Conservation (phyloP, 306 rosid genomes). For the Cyclanthera cordifolia region DNA sequence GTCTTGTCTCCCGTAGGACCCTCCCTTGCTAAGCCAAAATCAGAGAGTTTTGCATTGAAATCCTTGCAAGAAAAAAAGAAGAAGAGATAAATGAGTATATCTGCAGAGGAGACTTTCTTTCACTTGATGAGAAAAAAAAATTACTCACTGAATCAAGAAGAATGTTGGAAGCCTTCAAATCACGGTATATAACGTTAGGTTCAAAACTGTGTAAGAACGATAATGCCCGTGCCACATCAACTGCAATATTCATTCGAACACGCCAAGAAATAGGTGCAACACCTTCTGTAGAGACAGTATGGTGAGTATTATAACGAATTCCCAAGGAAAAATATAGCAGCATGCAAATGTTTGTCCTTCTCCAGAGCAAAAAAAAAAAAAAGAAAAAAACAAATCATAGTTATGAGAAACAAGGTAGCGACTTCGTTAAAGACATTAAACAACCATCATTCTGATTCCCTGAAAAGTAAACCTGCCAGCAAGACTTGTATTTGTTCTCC, state of each 20-base stretch:
- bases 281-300: slow-evolving; percentile 45
- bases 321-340: not conserved
- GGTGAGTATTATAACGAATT: slow-evolving; percentile 1
- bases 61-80: slow-evolving; percentile 35
- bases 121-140: not conserved
- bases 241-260: slow-evolving; percentile 53
- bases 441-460: not conserved
- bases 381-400: too few relatives aligned
- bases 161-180: slow-evolving; percentile 84
- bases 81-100: slow-evolving; percentile 9
- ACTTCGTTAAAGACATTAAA: not conserved
- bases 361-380: not conserved
- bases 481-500: not conserved
- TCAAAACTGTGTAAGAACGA: slow-evolving; percentile 61
- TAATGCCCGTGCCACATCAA: slow-evolving; percentile 63
- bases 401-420: not conserved
- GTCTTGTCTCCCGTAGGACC: slow-evolving; percentile 97
- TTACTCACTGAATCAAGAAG: slow-evolving; percentile 70
- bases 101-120: slow-evolving; percentile 13
- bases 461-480: not conserved
- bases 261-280: slow-evolving; percentile 74
- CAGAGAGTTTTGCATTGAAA: slow-evolving; percentile 75
- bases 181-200: slow-evolving; percentile 78
- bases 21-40: slow-evolving; percentile 94
- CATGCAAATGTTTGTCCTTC: not conserved